Conservation (phyloP, 2,329 filamentous ascomycete species). For the Neocatenulostroma microsporum region DNA sequence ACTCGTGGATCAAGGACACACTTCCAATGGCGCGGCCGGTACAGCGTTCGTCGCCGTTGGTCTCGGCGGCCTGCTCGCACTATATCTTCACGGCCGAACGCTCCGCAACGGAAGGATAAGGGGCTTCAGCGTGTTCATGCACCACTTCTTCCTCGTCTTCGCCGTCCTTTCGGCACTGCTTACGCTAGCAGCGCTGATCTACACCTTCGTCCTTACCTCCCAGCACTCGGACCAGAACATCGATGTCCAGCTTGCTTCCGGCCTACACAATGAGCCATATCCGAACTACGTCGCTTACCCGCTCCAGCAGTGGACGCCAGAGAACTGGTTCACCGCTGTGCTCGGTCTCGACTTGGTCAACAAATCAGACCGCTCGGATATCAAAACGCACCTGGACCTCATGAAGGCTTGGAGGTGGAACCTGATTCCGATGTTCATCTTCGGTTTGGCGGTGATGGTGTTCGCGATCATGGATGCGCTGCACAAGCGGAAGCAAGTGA, state of each 20-base stretch:
- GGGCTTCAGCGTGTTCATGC: constrained; percentile 5
- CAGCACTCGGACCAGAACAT: constrained; percentile 18
- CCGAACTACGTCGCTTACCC: constrained; percentile 24
- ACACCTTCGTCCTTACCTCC: constrained; percentile 21
- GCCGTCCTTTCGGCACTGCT: constrained; percentile 18
- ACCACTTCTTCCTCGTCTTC: constrained; percentile 21
- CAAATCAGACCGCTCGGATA: constrained; percentile 12
- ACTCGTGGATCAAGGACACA: constrained; percentile 24
- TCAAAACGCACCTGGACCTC: constrained; percentile 13
- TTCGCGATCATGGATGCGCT: constrained; percentile 15
- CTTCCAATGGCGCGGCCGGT: constrained; percentile 25
- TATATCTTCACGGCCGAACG: too few species aligned
- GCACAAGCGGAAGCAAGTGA: constrained; percentile 1
- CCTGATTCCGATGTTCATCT: constrained; percentile 22
- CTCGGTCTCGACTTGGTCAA: constrained; percentile 15
- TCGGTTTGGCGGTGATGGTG: constrained; percentile 14
- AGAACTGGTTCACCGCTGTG: constrained; percentile 24
- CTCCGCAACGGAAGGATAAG: constrained; percentile 12
- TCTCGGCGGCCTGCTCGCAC: constrained; percentile 20
- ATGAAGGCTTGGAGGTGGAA: constrained; percentile 27
- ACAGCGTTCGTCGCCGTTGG: constrained; percentile 25
- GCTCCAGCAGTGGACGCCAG: constrained; percentile 20
- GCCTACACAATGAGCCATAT: constrained; percentile 19
- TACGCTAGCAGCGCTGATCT: constrained; percentile 20
- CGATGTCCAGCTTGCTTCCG: constrained; percentile 15